Evolutionary conservation across 2,329 filamentous ascomycete genomes (phyloP).

Genomic region (Colletotrichum karsti): DNA sequence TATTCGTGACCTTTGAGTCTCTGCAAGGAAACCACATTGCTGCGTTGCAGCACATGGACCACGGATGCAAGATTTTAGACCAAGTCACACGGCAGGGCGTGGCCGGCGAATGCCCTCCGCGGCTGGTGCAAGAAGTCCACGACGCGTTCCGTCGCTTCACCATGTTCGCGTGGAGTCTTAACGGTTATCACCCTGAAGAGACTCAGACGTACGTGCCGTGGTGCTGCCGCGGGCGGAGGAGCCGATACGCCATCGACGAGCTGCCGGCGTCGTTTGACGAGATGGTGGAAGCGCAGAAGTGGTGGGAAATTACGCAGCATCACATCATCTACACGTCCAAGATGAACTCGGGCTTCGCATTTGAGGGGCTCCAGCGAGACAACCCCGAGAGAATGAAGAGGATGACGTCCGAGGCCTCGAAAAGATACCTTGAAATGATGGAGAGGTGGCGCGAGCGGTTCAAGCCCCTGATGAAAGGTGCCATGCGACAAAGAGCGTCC

Average conservation of each 20-base stretch:
- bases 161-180: conserved; percentile 4
- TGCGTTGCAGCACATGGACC: conserved; percentile 48
- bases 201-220: conserved; percentile 7
- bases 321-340: not conserved
- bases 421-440: conserved; percentile 27
- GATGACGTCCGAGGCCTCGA: not conserved
- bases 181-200: conserved; percentile 1
- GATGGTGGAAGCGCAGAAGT: not conserved
- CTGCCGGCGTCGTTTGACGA: not conserved
- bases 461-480: not conserved
- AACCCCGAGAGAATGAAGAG: not conserved
- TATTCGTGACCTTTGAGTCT: conserved; percentile 51
- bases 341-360: not conserved
- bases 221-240: conserved; percentile 14
- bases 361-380: conserved; percentile 25
- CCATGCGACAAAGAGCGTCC: not conserved
- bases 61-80: conserved; percentile 35
- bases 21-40: conserved; percentile 47
- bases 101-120: not conserved
- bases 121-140: conserved; percentile 8
- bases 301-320: conserved; percentile 19
- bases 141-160: conserved; percentile 11
- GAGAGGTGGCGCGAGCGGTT: not conserved
- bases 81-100: not conserved
- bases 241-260: conserved; percentile 19